Evolutionary conservation across 2,329 filamentous ascomycete genomes (phyloP).

Genomic region (Diaporthe caulivora): DNA sequence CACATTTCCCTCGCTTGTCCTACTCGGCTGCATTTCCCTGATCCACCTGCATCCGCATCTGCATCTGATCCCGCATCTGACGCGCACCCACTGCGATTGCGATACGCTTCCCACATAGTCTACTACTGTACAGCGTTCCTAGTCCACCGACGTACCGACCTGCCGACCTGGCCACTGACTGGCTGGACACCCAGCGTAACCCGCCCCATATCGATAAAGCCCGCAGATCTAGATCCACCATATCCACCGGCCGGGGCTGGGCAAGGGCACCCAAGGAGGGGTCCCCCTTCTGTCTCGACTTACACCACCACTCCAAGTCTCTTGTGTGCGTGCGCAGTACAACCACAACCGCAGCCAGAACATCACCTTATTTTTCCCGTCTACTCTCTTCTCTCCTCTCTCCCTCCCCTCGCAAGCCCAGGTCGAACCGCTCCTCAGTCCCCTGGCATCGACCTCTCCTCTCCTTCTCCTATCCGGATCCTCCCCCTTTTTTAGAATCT

Average conservation of each 20-base stretch:
- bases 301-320: constrained; percentile 18
- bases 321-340: constrained; percentile 13
- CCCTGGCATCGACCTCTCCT: constrained; percentile 2
- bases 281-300: constrained; percentile 18
- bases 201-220: constrained; percentile 28
- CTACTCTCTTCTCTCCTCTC: constrained; percentile 10
- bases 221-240: constrained; percentile 20
- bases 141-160: no score
- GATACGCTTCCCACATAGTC: not conserved
- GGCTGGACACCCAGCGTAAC: not conserved
- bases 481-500: constrained; percentile 7
- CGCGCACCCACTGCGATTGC: not conserved
- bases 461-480: constrained; percentile 3
- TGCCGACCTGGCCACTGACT: not conserved
- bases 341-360: constrained; percentile 27
- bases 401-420: not conserved
- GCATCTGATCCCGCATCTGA: constrained; percentile 26
- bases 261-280: constrained; percentile 21
- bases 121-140: no score
- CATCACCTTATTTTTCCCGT: constrained; percentile 30
- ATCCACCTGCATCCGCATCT: constrained; percentile 22
- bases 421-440: constrained; percentile 6
- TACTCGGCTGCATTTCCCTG: constrained; percentile 21
- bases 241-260: constrained; percentile 16
- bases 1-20: constrained; percentile 9